Evolutionary conservation across 1,284 basidiomycete genomes (phyloP).

Genomic region (Heterobasidion irregulare): DNA sequence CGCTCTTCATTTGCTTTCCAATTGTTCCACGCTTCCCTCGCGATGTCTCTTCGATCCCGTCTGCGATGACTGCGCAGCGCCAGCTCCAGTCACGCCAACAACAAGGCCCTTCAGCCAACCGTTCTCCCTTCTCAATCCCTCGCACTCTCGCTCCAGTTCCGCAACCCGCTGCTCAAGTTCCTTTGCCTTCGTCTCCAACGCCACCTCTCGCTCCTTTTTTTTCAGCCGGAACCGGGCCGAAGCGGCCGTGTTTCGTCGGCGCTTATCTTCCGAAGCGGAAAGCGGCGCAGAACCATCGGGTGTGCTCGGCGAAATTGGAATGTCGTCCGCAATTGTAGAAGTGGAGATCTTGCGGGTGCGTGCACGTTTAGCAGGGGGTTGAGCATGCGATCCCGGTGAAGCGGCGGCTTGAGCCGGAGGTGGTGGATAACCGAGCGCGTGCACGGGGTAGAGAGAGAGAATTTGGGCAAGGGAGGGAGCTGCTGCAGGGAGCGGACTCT

Average conservation of each 20-base stretch:
- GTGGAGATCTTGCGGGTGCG: conserved; percentile 46
- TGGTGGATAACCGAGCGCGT: conserved; percentile 15
- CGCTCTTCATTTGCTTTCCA: not conserved
- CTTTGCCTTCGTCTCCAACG: conserved; percentile 83
- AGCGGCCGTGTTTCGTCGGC: conserved; percentile 91
- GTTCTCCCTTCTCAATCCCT: conserved; percentile 87
- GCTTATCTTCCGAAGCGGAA: conserved; percentile 78
- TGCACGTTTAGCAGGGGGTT: conserved; percentile 40
- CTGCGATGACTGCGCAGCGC: conserved; percentile 21
- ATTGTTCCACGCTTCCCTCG: not conserved
- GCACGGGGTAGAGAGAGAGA: conserved; percentile 44
- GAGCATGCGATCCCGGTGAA: conserved; percentile 11
- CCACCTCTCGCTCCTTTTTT: conserved; percentile 97
- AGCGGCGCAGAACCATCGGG: conserved; percentile 20
- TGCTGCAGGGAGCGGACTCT: conserved; percentile 19
- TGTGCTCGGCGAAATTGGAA: conserved; percentile 14
- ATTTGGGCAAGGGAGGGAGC: conserved; percentile 58
- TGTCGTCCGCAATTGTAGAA: conserved; percentile 12
- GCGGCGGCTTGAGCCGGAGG: conserved; percentile 11
- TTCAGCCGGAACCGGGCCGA: conserved; percentile 97
- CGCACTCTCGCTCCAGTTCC: conserved; percentile 87
- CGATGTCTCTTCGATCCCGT: not conserved
- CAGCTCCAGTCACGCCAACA: conserved; percentile 75
- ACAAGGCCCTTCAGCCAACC: conserved; percentile 92
- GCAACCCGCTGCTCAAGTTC: conserved; percentile 82